phyloP scores from a whole-genome alignment of 306 rosid genomes.

The Mimosa pudica region DNA sequence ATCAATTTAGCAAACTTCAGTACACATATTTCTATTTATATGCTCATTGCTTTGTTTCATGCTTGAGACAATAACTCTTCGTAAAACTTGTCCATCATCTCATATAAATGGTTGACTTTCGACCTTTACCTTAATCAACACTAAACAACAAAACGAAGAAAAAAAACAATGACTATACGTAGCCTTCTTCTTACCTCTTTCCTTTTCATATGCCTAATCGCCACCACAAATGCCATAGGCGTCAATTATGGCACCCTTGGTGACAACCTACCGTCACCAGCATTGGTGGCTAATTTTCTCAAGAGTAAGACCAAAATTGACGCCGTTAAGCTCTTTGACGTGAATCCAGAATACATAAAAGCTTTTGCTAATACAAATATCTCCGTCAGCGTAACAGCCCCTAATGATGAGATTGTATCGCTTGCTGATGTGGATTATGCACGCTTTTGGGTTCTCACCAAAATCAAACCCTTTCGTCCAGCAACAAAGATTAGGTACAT shows the following conservation, averaged over 20 bases:
- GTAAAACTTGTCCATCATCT: too few relatives aligned
- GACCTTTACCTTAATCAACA: neutral
- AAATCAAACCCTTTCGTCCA: constrained; percentile 64
- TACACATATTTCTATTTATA: neutral
- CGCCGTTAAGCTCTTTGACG: constrained; percentile 74
- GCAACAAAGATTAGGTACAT: constrained; percentile 62
- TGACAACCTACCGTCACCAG: constrained; percentile 71
- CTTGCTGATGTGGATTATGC: constrained; percentile 39
- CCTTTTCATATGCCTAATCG: constrained; percentile 32
- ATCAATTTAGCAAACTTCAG: neutral
- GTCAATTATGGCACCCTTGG: constrained; percentile 86
- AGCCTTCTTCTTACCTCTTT: neutral
- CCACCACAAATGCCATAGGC: constrained; percentile 57
- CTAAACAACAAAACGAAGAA: neutral
- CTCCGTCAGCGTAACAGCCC: constrained; percentile 68
- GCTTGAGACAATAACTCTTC: neutral
- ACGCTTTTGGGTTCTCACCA: constrained; percentile 51
- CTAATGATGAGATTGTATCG: constrained; percentile 57
- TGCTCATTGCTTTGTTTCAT: neutral
- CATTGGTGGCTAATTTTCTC: constrained; percentile 61
- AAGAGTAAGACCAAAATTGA: constrained; percentile 58
- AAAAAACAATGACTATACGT: constrained; percentile 21
- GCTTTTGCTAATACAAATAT: constrained; percentile 78
- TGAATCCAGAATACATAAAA: constrained; percentile 61
- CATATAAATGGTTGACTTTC: neutral